Evolutionary conservation across 1,284 basidiomycete genomes (phyloP), one percentile per base, ranked within the genome.

Genomic region (Cystobasidium pallidum): DNA sequence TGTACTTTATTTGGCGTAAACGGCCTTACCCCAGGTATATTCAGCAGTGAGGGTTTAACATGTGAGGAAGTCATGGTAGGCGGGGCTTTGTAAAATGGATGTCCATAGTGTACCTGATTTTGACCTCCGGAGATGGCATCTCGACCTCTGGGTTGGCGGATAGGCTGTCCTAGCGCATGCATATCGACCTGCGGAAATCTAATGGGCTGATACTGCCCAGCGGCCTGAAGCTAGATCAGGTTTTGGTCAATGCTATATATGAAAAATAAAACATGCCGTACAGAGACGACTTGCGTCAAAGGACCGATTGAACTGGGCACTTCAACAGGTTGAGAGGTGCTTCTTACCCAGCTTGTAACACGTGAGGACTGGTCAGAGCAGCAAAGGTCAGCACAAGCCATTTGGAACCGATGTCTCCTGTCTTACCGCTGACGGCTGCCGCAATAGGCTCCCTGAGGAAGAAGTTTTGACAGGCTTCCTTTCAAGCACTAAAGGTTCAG

Each of bases 271-370:
- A 15, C 8, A 51, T 10, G 21, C 8, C 28, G 13, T 17, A 34
- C 54, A 10, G 54, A 32, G 26, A 57, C 34, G 28, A 57, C 28
- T 36, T 32, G 11, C 19, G 30, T 32, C 54, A 57, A 6, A 57
- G 24, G 28, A 10, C 32, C 54, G 4, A 34, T 28, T 34, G 11
- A 15, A 3, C 11, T 4, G 6, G 30, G 19, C 6, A 1, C 21
- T n/a, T 57, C 54, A 28, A 47, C 39, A 26, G 36, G 21, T n/a
- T 43, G 39, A n/a, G 58, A 61, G 28, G 58, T 61, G 13, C 58
- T 61, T n/a, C 58, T 4, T 21, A 61, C 6, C 58, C 58, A 61
- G 24, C 28, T 21, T 39, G 36, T 11, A 3, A 61, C 28, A 7
- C 45, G 15, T 10, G 32, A 7, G 1, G 58, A 26, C 36, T 47